phyloP scores from a whole-genome alignment of 1,284 basidiomycete species.

The Apiotrichum porosum region DNA sequence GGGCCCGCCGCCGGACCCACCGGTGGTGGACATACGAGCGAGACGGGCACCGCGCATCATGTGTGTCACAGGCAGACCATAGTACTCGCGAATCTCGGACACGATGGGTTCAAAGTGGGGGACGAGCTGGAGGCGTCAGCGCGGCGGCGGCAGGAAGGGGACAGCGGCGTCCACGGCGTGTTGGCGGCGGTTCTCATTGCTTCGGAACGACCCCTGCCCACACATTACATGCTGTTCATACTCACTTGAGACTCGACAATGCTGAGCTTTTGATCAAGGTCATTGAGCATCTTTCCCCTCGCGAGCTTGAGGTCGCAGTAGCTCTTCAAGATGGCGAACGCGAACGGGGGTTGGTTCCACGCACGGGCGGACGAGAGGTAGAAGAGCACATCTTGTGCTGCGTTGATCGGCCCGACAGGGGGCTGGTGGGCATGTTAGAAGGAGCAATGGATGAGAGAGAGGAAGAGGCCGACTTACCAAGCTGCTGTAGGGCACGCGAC shows the following conservation, averaged over 20 bases:
- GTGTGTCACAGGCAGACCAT: neutral
- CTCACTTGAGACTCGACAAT: conserved; percentile 31
- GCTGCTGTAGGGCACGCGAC: too few species aligned
- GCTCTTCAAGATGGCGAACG: conserved; percentile 29
- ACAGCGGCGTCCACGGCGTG: too few species aligned
- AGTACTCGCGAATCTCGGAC: conserved; percentile 10
- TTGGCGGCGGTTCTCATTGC: too few species aligned
- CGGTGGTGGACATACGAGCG: neutral
- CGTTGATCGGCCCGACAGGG: neutral
- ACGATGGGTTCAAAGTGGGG: neutral
- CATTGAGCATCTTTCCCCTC: conserved; percentile 21
- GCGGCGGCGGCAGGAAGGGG: neutral
- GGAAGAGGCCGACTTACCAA: too few species aligned
- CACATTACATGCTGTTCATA: too few species aligned
- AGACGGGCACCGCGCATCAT: too few species aligned
- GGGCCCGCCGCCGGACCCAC: too few species aligned
- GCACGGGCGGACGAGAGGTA: neutral
- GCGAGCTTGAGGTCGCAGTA: conserved; percentile 33
- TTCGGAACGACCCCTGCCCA: too few species aligned
- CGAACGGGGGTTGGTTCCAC: conserved; percentile 10
- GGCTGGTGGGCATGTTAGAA: too few species aligned
- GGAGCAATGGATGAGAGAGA: neutral
- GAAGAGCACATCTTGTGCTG: neutral
- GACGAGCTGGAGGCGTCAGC: conserved; percentile 4
- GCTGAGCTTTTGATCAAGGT: conserved; percentile 32